Base-by-base conservation (phyloP, 805 yeast species). In the Zygosaccharomyces rouxii region DNA sequence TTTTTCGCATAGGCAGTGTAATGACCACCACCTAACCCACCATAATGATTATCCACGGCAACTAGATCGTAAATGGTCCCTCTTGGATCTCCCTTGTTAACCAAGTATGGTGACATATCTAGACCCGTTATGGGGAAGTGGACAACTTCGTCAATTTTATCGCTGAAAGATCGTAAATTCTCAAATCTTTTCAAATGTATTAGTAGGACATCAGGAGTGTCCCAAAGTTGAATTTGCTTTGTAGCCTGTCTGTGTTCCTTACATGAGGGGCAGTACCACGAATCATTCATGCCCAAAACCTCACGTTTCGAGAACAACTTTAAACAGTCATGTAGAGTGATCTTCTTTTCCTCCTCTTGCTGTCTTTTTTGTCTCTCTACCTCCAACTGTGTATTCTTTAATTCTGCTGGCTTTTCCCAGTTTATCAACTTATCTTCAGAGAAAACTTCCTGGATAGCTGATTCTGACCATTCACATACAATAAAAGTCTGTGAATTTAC, bases 21-120 rank as follows among this genome's bases (percentile, higher is more conserved):
- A 71, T 94, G 98, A 1, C 99, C 98, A 4, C 98, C 98, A 0
- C 98, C 97, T 16, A 92, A 72, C 0, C 97, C 97, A 44, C 98
- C 99, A 64, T 76, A 89, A 63, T 94, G 99, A 64, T 92, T 94
- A 64, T 90, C 98, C 19, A 94, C 97, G 0, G 94, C 98, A 58
- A 87, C 75, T 53, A 94, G 71, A 63, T 94, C 98, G 66, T 92
- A 92, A 1, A 86, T 62, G n/a, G 67, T 56, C 4, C 58, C 60
- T 42, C 51, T 53, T 18, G 57, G 56, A 35, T 54, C 63, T 3
- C 55, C 51, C 26, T 62, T 39, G 59, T 64, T 63, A 3, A 71
- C 73, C 4, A 87, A 74, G 56, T 81, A 78, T n/a, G 74, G 71
- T 1, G 78, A 63, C 75, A 92, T 74, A 58, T 92, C 94, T 35